These are phyloP conservation scores for Heteromeles arbutifolia DNA, from an alignment of 306 rosid species.

Conservation along the genomic window DNA sequence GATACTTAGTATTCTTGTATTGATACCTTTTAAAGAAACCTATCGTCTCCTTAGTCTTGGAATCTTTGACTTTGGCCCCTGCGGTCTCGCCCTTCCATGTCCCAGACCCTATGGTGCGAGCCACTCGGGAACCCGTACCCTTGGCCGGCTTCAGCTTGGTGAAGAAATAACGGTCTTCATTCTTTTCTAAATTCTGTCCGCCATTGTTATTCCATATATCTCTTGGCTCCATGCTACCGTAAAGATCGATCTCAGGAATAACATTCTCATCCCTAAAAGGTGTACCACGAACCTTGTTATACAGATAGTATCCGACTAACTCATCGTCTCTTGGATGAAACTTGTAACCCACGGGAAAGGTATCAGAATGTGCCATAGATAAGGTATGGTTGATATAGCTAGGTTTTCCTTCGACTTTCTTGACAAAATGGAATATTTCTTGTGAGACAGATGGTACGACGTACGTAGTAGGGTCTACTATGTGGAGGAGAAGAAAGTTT, in stretches of 20 bases:
- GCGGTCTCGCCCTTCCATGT: neutral
- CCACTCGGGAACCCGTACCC: neutral
- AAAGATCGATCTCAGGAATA: neutral
- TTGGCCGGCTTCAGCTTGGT: neutral
- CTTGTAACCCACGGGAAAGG: neutral
- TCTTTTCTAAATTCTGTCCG: neutral
- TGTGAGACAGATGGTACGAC: too few relatives aligned
- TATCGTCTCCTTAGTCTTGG: neutral
- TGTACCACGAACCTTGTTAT: neutral
- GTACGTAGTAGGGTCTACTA: too few relatives aligned
- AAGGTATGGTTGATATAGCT: too few relatives aligned
- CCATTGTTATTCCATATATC: neutral
- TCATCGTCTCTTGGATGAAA: neutral
- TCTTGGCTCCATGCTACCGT: neutral
- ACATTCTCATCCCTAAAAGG: neutral
- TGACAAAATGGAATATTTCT: too few relatives aligned
- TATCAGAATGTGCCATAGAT: neutral
- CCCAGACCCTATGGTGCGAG: neutral
- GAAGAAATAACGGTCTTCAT: neutral
- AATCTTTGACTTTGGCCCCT: neutral
- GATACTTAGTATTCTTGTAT: neutral
- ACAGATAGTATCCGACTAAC: neutral
- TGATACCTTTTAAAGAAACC: neutral
- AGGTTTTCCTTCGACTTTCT: too few relatives aligned
- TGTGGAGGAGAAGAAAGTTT: too few relatives aligned